A percentile compares a stretch with the other conserved stretches of the same genome.
Evolutionary conservation across 495 filamentous ascomycete species (phyloP).

Genomic region (Sporormia fimetaria): DNA sequence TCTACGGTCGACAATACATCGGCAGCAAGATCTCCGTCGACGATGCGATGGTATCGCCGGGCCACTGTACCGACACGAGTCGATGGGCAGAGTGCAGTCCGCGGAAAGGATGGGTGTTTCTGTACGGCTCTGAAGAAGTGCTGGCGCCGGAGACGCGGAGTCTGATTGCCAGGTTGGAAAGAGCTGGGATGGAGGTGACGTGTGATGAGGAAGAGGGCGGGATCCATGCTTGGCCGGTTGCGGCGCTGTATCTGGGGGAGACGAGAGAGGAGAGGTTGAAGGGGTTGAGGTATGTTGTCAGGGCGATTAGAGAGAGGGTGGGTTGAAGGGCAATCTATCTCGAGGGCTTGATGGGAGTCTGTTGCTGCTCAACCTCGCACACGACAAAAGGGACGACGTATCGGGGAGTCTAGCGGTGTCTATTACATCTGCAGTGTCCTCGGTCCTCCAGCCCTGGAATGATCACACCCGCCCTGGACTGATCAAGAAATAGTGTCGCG

Average conservation of each 20-base stretch:
- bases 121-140: slow-evolving; percentile 61
- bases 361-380: no score
- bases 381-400: no score
- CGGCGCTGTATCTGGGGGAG: slow-evolving; percentile 52
- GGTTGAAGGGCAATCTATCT: no score
- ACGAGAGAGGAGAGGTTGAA: slow-evolving; percentile 43
- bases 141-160: slow-evolving; percentile 51
- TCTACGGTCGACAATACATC: slow-evolving; percentile 55
- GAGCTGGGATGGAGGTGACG: slow-evolving; percentile 38
- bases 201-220: slow-evolving; percentile 45
- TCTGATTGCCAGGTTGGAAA: slow-evolving; percentile 39
- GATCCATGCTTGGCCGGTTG: slow-evolving; percentile 73
- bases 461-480: no score
- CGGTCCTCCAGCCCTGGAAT: no score
- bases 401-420: no score
- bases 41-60: slow-evolving; percentile 55
- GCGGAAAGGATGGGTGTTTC: slow-evolving; percentile 46
- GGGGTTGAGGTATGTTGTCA: slow-evolving; percentile 46
- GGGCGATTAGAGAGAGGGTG: not conserved
- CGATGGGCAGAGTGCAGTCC: slow-evolving; percentile 55
- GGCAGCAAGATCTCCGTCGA: slow-evolving; percentile 36
- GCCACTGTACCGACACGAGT: slow-evolving; percentile 47
- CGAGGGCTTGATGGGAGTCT: no score
- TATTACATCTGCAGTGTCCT: no score
- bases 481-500: no score